Percentiles rank a stretch among this genome's conserved stretches.
These are phyloP conservation scores for Gardenia jasminoides DNA, from an alignment of 257 asterid species.

Conservation along the genomic window DNA sequence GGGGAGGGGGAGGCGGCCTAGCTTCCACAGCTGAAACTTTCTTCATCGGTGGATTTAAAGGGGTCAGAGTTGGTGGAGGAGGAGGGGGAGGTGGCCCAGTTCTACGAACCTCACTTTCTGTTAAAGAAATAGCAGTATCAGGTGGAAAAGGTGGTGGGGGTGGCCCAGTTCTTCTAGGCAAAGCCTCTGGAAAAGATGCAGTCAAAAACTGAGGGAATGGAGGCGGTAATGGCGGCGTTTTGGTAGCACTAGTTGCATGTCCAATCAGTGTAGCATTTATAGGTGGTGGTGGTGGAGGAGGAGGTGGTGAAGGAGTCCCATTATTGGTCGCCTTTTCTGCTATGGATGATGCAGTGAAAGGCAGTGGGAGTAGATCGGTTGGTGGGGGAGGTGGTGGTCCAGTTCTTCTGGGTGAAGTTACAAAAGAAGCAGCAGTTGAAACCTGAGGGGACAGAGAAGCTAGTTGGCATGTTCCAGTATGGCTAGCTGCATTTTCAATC, in stretches of 20 bases:
- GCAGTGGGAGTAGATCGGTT: not conserved
- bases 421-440: no score
- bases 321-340: not conserved
- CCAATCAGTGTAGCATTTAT: not conserved
- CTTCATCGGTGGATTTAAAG: slow-evolving; percentile 31
- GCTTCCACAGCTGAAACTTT: slow-evolving; percentile 22
- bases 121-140: slow-evolving; percentile 18
- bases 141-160: slow-evolving; percentile 23
- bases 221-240: not conserved
- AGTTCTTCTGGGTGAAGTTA: no score
- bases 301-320: slow-evolving; percentile 6
- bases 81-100: slow-evolving; percentile 27
- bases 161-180: slow-evolving; percentile 15
- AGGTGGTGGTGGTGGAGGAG: slow-evolving; percentile 3
- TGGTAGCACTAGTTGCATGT: not conserved
- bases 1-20: slow-evolving; percentile 23
- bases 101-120: slow-evolving; percentile 18
- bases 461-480: no score
- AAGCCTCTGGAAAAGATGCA: slow-evolving; percentile 11
- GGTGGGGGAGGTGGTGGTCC: slow-evolving; percentile 8
- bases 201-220: slow-evolving; percentile 2
- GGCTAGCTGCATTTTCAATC: not conserved
- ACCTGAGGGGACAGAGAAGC: no score
- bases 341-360: no score
- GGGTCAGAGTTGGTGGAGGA: slow-evolving; percentile 17